Evolutionary conservation across 2,329 filamentous ascomycete genomes (phyloP).

Genomic region (Colletotrichum sp.): DNA sequence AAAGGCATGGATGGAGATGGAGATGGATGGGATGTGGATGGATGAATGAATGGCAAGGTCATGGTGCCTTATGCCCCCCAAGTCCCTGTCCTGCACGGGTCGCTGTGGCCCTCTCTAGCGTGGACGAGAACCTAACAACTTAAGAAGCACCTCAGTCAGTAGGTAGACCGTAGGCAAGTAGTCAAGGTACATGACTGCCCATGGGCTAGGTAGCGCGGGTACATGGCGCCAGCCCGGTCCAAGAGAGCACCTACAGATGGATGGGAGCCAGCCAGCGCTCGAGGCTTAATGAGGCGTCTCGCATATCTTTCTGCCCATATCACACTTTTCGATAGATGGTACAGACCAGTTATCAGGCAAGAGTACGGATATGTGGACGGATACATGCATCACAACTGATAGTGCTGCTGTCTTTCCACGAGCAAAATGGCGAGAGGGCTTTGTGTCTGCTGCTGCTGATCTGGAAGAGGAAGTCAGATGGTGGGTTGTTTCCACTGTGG

Average conservation of each 20-base stretch:
- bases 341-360: neutral
- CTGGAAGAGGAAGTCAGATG: neutral
- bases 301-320: neutral
- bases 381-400: neutral
- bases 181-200: neutral
- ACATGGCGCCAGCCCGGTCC: neutral
- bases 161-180: neutral
- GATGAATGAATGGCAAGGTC: neutral
- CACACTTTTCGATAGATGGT: neutral
- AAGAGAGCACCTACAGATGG: neutral
- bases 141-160: neutral
- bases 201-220: neutral
- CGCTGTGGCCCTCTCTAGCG: neutral
- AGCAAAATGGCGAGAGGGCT: neutral
- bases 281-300: neutral
- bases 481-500: neutral
- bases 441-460: neutral
- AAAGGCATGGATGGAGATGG: neutral
- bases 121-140: neutral
- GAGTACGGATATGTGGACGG: neutral
- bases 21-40: neutral
- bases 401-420: neutral
- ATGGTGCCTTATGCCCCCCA: neutral
- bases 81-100: conserved; percentile 13
- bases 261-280: neutral